phyloP scores from a whole-genome alignment of 2,329 filamentous ascomycete species.

The Myriosclerotinia scirpicola region DNA sequence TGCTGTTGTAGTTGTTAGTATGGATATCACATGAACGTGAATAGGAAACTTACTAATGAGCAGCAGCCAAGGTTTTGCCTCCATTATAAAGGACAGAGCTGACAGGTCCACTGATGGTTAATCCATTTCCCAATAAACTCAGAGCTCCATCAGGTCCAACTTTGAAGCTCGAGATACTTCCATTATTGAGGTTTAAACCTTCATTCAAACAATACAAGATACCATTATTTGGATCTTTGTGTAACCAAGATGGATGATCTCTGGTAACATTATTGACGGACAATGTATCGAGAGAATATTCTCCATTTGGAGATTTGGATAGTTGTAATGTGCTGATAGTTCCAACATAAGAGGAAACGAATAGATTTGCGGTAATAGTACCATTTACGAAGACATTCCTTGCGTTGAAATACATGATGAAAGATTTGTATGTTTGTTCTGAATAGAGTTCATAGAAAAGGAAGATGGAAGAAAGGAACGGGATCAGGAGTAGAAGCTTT shows the following conservation, averaged over 20 bases:
- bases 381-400: conserved; percentile 26
- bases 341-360: conserved; percentile 44
- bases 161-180: conserved; percentile 32
- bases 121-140: conserved; percentile 43
- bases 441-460: neutral
- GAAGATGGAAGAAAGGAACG: conserved; percentile 12
- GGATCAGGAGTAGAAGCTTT: conserved; percentile 1
- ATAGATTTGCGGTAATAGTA: conserved; percentile 38
- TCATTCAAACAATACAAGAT: conserved; percentile 38
- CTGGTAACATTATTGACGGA: conserved; percentile 31
- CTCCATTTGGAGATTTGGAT: conserved; percentile 29
- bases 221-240: conserved; percentile 31
- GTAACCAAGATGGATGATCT: conserved; percentile 36
- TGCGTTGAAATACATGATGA: conserved; percentile 31
- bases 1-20: conserved; percentile 25
- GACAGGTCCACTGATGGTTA: conserved; percentile 42
- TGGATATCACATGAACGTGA: neutral
- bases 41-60: conserved; percentile 37
- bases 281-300: conserved; percentile 30
- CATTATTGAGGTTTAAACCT: conserved; percentile 24
- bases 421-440: conserved; percentile 5
- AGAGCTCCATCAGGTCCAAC: conserved; percentile 45
- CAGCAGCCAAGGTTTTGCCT: conserved; percentile 41
- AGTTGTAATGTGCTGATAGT: conserved; percentile 42
- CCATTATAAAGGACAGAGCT: conserved; percentile 47